A percentile compares a stretch with the other conserved stretches of the same genome.
Evolutionary conservation across 768 basidiomycete genomes (phyloP).

Genomic region (Termitomyces sp.): DNA sequence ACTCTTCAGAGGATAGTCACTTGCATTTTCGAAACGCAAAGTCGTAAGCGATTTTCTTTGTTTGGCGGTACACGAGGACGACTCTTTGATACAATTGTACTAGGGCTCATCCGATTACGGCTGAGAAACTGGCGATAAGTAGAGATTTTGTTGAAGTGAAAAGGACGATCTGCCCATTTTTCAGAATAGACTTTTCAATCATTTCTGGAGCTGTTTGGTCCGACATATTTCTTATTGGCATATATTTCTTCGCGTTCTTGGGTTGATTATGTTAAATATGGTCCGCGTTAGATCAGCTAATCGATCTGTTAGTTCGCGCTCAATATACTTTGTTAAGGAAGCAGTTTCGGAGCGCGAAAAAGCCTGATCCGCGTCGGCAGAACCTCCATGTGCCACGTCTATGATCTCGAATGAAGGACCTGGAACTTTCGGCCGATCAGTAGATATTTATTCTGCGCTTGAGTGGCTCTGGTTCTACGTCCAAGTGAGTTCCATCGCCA

Average conservation of each 20-base stretch:
- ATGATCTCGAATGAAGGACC: too few relatives aligned
- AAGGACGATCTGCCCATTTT: not conserved
- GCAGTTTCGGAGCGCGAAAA: not conserved
- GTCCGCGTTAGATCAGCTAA: too few relatives aligned
- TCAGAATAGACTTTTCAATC: too few relatives aligned
- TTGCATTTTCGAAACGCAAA: not conserved
- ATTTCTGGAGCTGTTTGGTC: too few relatives aligned
- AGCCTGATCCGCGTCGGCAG: too few relatives aligned
- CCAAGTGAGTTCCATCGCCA: conserved; percentile 1
- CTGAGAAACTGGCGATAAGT: not conserved
- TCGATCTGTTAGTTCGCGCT: too few relatives aligned
- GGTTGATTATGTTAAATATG: too few relatives aligned
- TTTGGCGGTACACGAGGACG: not conserved
- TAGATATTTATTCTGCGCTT: not conserved
- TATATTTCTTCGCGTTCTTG: too few relatives aligned
- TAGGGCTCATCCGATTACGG: not conserved
- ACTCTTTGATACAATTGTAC: not conserved
- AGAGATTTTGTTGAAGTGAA: not conserved
- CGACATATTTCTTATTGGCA: too few relatives aligned
- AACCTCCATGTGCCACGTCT: too few relatives aligned
- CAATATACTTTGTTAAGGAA: too few relatives aligned
- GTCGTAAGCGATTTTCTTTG: not conserved
- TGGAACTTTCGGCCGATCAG: not conserved
- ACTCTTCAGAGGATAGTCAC: not conserved
- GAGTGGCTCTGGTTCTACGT: not conserved